Percentiles rank a stretch among this genome's conserved stretches.
Conservation (phyloP, 108 stramenopile species). For the Skeletonema costatum region DNA sequence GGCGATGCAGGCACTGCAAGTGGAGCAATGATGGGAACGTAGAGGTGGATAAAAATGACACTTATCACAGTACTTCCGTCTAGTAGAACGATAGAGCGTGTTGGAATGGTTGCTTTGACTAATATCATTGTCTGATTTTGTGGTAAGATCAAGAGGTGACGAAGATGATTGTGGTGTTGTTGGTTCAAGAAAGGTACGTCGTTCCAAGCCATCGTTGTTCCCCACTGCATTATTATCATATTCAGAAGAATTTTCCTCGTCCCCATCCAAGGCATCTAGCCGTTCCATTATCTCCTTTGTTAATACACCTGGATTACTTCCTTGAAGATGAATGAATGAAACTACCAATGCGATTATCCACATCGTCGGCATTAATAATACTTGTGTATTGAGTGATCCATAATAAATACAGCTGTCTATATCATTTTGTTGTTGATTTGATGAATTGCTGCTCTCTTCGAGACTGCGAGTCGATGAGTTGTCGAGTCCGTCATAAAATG, state of each 20-base stretch:
- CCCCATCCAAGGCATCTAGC: background rate
- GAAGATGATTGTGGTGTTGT: background rate
- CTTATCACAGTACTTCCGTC: conserved; percentile 53
- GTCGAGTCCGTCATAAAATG: background rate
- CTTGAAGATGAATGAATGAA: conserved; percentile 31
- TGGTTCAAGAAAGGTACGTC: conserved; percentile 40
- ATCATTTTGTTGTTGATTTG: background rate
- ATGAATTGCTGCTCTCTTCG: background rate
- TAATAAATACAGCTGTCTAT: background rate
- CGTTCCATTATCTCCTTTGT: conserved; percentile 21
- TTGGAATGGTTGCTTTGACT: background rate
- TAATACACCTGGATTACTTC: conserved; percentile 44
- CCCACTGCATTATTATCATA: background rate
- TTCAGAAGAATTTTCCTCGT: background rate
- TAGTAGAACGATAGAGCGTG: conserved; percentile 25
- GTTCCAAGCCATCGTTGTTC: conserved; percentile 11
- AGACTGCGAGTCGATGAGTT: background rate
- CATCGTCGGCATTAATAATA: conserved; percentile 5
- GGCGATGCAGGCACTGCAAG: conserved; percentile 78
- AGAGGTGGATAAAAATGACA: conserved; percentile 71
- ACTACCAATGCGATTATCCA: conserved; percentile 2
- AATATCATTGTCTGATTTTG: background rate
- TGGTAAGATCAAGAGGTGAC: background rate
- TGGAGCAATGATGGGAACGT: conserved; percentile 86
- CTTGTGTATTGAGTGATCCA: conserved; percentile 1